A percentile compares a stretch with the other conserved stretches of the same genome.
Evolutionary conservation across 139 green algal species (phyloP).

Genomic region (Chlorella sp.): DNA sequence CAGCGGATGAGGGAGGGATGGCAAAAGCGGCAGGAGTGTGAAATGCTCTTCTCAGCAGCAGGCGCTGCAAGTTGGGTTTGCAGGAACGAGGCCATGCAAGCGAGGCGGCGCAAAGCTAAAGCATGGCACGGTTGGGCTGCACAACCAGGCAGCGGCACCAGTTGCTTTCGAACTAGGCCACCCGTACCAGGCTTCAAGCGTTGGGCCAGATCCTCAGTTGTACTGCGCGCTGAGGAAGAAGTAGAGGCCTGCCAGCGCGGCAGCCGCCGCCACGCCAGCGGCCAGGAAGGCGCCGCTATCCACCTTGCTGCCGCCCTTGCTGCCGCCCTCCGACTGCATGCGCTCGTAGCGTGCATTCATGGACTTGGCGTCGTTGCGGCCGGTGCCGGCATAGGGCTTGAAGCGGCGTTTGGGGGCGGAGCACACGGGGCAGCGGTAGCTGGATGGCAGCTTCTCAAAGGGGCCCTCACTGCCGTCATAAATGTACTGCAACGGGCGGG

Average conservation of each 20-base stretch:
- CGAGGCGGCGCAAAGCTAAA: too few relatives aligned
- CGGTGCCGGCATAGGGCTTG: slow-evolving; percentile 39
- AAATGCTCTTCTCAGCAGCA: too few relatives aligned
- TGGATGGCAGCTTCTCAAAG: slow-evolving; percentile 36
- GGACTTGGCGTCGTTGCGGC: slow-evolving; percentile 32
- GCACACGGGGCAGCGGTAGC: slow-evolving; percentile 44
- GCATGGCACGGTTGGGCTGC: too few relatives aligned
- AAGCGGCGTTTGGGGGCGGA: slow-evolving; percentile 42
- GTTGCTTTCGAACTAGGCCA: too few relatives aligned
- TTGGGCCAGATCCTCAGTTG: slow-evolving; percentile 20
- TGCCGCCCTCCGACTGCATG: slow-evolving; percentile 16
- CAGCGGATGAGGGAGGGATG: too few relatives aligned
- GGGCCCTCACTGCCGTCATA: slow-evolving; percentile 28
- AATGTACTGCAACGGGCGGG: slow-evolving; percentile 13
- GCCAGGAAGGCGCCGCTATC: neutral
- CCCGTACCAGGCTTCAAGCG: too few relatives aligned
- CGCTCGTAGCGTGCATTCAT: slow-evolving; percentile 33
- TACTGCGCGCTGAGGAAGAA: slow-evolving; percentile 26
- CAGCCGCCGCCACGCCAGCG: neutral
- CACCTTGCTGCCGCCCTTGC: neutral
- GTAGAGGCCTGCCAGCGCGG: slow-evolving; percentile 33
- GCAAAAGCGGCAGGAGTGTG: too few relatives aligned
- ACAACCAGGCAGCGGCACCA: too few relatives aligned
- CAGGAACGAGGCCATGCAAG: neutral
- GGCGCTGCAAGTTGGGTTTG: neutral